Base-by-base conservation (phyloP, 306 rosid species). In the Clitoria ternatea region DNA sequence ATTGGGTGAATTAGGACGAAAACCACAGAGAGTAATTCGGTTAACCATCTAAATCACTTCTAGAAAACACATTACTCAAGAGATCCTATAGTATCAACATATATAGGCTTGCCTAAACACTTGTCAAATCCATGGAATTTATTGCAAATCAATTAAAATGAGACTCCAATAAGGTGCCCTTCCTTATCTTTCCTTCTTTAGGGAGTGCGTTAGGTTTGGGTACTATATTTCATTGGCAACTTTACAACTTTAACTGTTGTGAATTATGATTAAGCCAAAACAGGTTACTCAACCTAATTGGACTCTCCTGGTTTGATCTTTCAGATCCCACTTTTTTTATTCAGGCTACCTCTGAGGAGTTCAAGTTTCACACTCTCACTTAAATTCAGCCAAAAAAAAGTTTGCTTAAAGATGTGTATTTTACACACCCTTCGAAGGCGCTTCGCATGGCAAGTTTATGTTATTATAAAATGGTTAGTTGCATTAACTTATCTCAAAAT, bases 131-230 rank as follows among this genome's bases (percentile, higher is more conserved):
- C 61, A 43, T n/a, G 18, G 1, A 37, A 44, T 20, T 56, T 69
- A 69, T 37, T 44, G 57, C 18, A 19, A 24, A 33, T 42, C 1
- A 35, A 48, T 37, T 49, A 56, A 17, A 61, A 36, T 19, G 6
- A 18, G 1, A 17, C 52, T 42, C 72, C 55, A 40, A 40, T 39
- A 67, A 33, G 55, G 24, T 52, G 42, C 35, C 0, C 62, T 32
- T 67, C 24, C 56, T 42, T 80, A n/a, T 45, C 45, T 45, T 36
- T 48, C 36, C 35, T 61, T 53, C 37, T 40, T 30, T 30, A 24
- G 19, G 66, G 74, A 36, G 59, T 32, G 68, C 19, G 74, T 74
- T 70, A 49, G 81, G 86, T 70, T 63, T 64, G 47, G 60, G 40
- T 54, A 5, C 53, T 40, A n/a, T 62, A 44, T 45, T 63, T 78